Conservation (phyloP, 768 basidiomycete species). For the Cytidiella melzeri region DNA sequence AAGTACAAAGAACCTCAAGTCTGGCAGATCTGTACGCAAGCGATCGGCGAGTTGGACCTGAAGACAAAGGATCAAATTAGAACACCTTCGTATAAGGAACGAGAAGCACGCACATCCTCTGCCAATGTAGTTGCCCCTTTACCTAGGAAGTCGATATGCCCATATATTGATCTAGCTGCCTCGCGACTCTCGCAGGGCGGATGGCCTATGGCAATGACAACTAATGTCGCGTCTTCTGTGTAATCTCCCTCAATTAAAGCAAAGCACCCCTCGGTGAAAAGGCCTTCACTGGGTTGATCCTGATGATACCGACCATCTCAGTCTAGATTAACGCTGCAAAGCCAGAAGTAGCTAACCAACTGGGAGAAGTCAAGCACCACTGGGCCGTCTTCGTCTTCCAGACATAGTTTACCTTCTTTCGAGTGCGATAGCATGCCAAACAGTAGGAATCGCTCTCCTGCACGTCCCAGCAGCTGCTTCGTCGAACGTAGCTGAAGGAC, state of each 20-base stretch:
- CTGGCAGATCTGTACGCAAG: conserved; percentile 61
- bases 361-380: conserved; percentile 87
- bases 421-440: conserved; percentile 89
- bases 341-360: conserved; percentile 45
- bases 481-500: conserved; percentile 77
- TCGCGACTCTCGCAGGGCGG: conserved; percentile 92
- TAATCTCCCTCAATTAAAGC: conserved; percentile 96
- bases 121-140: conserved; percentile 83
- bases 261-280: conserved; percentile 95
- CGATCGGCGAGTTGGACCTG: conserved; percentile 60
- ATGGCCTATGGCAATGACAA: conserved; percentile 92
- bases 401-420: conserved; percentile 83
- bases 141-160: conserved; percentile 97
- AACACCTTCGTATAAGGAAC: background rate
- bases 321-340: conserved; percentile 1
- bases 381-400: conserved; percentile 90
- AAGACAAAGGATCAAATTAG: background rate
- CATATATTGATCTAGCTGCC: conserved; percentile 83
- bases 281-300: conserved; percentile 89
- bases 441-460: conserved; percentile 85
- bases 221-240: conserved; percentile 82
- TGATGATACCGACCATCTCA: conserved; percentile 22
- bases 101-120: conserved; percentile 67
- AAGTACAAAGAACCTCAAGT: conserved; percentile 85
- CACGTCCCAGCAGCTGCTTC: conserved; percentile 89